Conservation (phyloP, 1,284 basidiomycete species). For the Fomitiporia mediterranea region DNA sequence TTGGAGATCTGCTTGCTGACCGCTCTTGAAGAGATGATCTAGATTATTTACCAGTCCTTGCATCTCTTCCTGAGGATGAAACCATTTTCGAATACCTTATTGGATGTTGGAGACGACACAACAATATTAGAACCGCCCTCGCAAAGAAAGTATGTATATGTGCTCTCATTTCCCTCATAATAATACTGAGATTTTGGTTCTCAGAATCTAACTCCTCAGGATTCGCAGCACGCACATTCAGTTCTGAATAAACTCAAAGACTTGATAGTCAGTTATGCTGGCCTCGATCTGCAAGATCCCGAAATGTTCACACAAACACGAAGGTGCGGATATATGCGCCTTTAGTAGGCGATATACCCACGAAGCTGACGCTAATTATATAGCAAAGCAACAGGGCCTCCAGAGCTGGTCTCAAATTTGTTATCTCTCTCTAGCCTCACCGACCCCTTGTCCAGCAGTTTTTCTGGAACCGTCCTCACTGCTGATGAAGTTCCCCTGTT, state of each 20-base stretch:
- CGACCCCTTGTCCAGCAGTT: slow-evolving; percentile 50
- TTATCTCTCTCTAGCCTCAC: slow-evolving; percentile 65
- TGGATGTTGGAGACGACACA: slow-evolving; percentile 85
- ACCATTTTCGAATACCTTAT: slow-evolving; percentile 91
- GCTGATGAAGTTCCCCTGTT: slow-evolving; percentile 65
- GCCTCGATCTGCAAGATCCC: slow-evolving; percentile 86
- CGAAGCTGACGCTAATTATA: slow-evolving; percentile 20
- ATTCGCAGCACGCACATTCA: slow-evolving; percentile 55
- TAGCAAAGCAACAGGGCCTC: slow-evolving; percentile 66
- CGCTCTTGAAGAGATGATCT: slow-evolving; percentile 62
- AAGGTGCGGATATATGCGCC: slow-evolving; percentile 45
- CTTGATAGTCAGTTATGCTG: slow-evolving; percentile 86
- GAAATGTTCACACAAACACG: slow-evolving; percentile 90
- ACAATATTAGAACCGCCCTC: slow-evolving; percentile 50
- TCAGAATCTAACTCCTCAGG: slow-evolving; percentile 58
- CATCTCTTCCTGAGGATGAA: slow-evolving; percentile 72
- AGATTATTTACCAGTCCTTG: slow-evolving; percentile 73
- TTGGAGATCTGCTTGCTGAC: slow-evolving; percentile 10
- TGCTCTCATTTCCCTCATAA: neutral
- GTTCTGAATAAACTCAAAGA: slow-evolving; percentile 72
- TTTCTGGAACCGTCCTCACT: slow-evolving; percentile 32
- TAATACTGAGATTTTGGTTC: neutral
- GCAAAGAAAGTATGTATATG: slow-evolving; percentile 51
- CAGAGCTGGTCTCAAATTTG: slow-evolving; percentile 74
- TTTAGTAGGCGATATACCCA: slow-evolving; percentile 1